Percentiles rank a stretch among this genome's conserved stretches.
These are phyloP conservation scores for Haplosporangium sp. DNA, from an alignment of 371 early-diverging fungal species.

Conservation along the genomic window DNA sequence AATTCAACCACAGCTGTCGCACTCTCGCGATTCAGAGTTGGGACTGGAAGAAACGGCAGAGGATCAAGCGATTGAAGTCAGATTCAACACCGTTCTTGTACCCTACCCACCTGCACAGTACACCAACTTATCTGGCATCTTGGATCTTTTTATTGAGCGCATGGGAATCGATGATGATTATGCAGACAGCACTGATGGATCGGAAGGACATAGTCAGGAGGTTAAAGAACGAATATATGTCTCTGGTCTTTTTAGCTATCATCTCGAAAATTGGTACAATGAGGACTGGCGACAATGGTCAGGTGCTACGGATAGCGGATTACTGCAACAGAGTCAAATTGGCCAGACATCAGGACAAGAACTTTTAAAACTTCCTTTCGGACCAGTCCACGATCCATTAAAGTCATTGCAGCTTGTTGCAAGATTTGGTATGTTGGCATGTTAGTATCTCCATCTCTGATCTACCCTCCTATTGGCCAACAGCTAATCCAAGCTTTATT, in stretches of 20 bases:
- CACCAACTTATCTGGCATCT: conserved; percentile 69
- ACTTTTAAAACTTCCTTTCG: conserved; percentile 65
- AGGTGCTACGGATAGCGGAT: conserved; percentile 27
- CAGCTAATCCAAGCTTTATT: not conserved
- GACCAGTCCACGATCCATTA: conserved; percentile 80
- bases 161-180: conserved; percentile 57
- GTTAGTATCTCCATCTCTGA: not conserved
- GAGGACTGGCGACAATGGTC: conserved; percentile 63
- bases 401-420: conserved; percentile 69
- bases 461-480: not conserved
- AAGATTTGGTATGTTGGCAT: conserved; percentile 57
- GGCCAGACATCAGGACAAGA: not conserved
- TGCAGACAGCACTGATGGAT: conserved; percentile 21
- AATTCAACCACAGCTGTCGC: conserved; percentile 37
- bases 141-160: conserved; percentile 65
- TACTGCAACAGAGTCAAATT: not conserved
- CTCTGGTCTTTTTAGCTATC: conserved; percentile 64
- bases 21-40: conserved; percentile 17
- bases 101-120: conserved; percentile 69
- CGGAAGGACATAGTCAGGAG: conserved; percentile 20
- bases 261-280: conserved; percentile 63
- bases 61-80: conserved; percentile 60
- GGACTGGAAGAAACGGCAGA: conserved; percentile 41
- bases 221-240: conserved; percentile 52
- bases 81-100: conserved; percentile 71